Evolutionary conservation across 192 early-diverging fungal species (phyloP).

Genomic region (Coemansia sp.): DNA sequence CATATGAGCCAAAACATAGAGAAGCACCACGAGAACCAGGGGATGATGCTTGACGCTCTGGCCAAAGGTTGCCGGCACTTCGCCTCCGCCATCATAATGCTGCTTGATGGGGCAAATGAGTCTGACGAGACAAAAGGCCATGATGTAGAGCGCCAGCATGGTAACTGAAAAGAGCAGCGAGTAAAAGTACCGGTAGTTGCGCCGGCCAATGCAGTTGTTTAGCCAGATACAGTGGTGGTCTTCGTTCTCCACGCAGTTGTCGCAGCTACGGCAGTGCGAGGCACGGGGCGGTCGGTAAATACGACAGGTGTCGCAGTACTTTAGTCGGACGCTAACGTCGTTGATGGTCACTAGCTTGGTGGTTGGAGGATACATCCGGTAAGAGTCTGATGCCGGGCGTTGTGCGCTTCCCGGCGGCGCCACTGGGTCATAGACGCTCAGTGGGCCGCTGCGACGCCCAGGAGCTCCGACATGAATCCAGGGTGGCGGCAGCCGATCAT

Average conservation of each 20-base stretch:
- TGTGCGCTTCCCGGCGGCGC: slow-evolving; percentile 20
- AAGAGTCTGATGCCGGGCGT: slow-evolving; percentile 15
- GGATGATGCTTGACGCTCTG: slow-evolving; percentile 43
- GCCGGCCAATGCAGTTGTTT: slow-evolving; percentile 85
- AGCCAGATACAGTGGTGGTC: slow-evolving; percentile 96
- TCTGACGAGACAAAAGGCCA: slow-evolving; percentile 61
- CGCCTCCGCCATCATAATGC: slow-evolving; percentile 7
- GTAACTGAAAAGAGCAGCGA: slow-evolving; percentile 66
- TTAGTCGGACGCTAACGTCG: slow-evolving; percentile 62
- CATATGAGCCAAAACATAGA: slow-evolving; percentile 63
- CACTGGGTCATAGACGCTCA: slow-evolving; percentile 46
- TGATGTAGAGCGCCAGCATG: slow-evolving; percentile 60
- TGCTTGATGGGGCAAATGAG: slow-evolving; percentile 51
- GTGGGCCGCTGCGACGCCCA: slow-evolving; percentile 19
- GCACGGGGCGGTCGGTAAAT: slow-evolving; percentile 86
- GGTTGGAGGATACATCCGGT: slow-evolving; percentile 39
- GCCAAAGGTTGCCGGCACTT: slow-evolving; percentile 38
- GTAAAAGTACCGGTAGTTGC: slow-evolving; percentile 83
- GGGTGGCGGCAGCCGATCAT: slow-evolving; percentile 53
- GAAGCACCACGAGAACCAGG: slow-evolving; percentile 60
- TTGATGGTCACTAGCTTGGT: slow-evolving; percentile 63
- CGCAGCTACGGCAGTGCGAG: slow-evolving; percentile 84
- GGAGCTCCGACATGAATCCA: slow-evolving; percentile 42
- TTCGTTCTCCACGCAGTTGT: slow-evolving; percentile 86
- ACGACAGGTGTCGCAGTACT: slow-evolving; percentile 88